Evolutionary conservation across 768 basidiomycete species (phyloP).

Genomic region (Lactarius hatsudake): DNA sequence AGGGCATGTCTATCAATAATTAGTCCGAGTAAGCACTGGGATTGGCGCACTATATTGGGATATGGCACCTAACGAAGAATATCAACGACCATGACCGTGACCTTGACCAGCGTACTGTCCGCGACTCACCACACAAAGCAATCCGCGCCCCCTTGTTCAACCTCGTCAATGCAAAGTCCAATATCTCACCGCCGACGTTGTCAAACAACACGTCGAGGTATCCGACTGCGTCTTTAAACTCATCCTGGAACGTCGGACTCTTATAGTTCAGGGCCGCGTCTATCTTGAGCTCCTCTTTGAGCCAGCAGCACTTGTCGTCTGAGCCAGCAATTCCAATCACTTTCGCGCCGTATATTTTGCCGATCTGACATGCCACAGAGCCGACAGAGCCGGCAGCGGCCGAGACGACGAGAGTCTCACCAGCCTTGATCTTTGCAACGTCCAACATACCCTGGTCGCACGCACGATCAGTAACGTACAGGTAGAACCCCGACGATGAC

Average conservation of each 20-base stretch:
- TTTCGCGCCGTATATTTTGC: slow-evolving; percentile 71
- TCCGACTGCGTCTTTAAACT: slow-evolving; percentile 69
- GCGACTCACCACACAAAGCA: slow-evolving; percentile 70
- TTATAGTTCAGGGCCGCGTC: slow-evolving; percentile 89
- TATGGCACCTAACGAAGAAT: slow-evolving; percentile 60
- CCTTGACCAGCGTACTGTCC: background rate
- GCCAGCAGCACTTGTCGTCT: slow-evolving; percentile 79
- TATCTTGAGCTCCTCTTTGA: slow-evolving; percentile 80
- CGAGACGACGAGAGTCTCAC: slow-evolving; percentile 82
- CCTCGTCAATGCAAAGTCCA: slow-evolving; percentile 72
- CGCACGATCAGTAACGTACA: slow-evolving; percentile 11
- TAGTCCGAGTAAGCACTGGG: background rate
- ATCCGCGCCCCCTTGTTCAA: slow-evolving; percentile 78
- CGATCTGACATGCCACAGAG: slow-evolving; percentile 79
- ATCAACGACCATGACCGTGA: background rate
- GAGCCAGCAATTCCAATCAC: slow-evolving; percentile 90
- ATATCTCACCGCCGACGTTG: slow-evolving; percentile 77
- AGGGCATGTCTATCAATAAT: background rate
- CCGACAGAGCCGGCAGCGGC: slow-evolving; percentile 93
- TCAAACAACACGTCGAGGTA: slow-evolving; percentile 86
- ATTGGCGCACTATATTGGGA: slow-evolving; percentile 68
- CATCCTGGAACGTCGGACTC: slow-evolving; percentile 59
- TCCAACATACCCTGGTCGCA: slow-evolving; percentile 70
- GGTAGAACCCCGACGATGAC: background rate
- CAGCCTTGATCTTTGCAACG: slow-evolving; percentile 73